Evolutionary conservation across 2,329 filamentous ascomycete genomes (phyloP).

Genomic region (Conoideocrella luteorostrata): DNA sequence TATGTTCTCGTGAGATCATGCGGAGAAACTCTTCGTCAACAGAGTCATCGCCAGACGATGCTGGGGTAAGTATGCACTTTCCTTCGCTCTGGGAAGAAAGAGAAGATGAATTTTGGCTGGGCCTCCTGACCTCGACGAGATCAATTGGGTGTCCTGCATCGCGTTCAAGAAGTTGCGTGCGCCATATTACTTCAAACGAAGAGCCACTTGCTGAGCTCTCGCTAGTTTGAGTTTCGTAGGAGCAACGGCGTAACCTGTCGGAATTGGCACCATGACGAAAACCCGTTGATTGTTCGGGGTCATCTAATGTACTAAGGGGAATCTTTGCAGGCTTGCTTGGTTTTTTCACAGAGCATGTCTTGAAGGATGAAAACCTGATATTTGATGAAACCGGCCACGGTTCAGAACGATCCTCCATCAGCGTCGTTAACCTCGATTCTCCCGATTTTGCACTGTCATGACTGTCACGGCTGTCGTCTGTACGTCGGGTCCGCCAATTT

Average conservation of each 20-base stretch:
- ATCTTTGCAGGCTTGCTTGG: background rate
- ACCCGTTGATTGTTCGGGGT: background rate
- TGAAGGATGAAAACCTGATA: background rate
- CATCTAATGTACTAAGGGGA: background rate
- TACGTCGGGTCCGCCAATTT: slow-evolving; percentile 8
- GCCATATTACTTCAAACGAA: slow-evolving; percentile 3
- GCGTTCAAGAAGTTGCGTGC: background rate
- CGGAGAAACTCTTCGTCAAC: background rate
- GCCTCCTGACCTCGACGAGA: slow-evolving; percentile 2
- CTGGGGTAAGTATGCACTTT: slow-evolving; percentile 1
- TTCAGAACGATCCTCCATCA: background rate
- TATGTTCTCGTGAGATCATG: slow-evolving; percentile 1
- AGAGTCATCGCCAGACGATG: slow-evolving; percentile 1
- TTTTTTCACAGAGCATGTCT: background rate
- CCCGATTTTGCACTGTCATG: too few species aligned
- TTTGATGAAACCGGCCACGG: background rate
- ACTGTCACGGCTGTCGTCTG: background rate
- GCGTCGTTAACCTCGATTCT: background rate
- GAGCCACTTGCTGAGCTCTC: background rate
- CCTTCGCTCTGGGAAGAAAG: background rate
- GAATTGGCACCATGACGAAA: background rate
- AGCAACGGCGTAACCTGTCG: background rate
- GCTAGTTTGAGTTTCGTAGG: background rate
- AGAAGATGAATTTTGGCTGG: slow-evolving; percentile 1
- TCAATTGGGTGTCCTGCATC: background rate